Base-by-base conservation (phyloP, 129 eudicot genomes). In the Pseudognaphalium luteoalbum region DNA sequence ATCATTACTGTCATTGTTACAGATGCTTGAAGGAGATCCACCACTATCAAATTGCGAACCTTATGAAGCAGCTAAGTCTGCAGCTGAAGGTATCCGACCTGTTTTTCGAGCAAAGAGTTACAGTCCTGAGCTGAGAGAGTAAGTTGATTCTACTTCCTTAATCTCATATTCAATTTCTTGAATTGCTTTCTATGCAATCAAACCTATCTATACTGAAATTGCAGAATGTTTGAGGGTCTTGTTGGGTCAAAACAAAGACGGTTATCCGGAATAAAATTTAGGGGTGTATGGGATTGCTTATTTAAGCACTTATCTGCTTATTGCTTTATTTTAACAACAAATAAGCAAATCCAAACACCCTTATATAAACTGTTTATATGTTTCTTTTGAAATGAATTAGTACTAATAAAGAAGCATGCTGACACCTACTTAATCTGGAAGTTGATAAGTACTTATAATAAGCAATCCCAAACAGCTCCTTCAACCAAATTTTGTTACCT, bases 1-100 rank as follows among this genome's bases (percentile, higher is more conserved):
- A 30, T n/a, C 56, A 28, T 74, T 17, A 75, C 57, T 35, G 32
- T 54, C 42, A 1, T 83, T 56, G 73, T 42, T 87, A 82, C 88
- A 94, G 99, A 94, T 94, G 97, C 91, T 94, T 77, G 99, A 94
- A 84, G 99, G 99, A 29, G 97, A 94, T 17, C 91, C 98, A 19
- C 98, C 98, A 33, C 60, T 94, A 79, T 81, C 97, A 37, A 71
- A 75, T 73, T 80, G 74, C 73, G 97, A 94, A 89, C 93, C 98
- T 63, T 91, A 94, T 71, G 98, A 94, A 81, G 98, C 98, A 63
- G 98, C 98, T 28, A 94, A 82, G 75, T 86, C 85, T 80, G 96
- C 87, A 30, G 81, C 97, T 20, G 98, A 91, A 78, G 98, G 98
- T 68, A 90, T 85, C 71, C 87, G 98, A 17, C 98, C 98, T 69